Conservation (phyloP, 306 rosid species). For the Gleditsia sinensis region DNA sequence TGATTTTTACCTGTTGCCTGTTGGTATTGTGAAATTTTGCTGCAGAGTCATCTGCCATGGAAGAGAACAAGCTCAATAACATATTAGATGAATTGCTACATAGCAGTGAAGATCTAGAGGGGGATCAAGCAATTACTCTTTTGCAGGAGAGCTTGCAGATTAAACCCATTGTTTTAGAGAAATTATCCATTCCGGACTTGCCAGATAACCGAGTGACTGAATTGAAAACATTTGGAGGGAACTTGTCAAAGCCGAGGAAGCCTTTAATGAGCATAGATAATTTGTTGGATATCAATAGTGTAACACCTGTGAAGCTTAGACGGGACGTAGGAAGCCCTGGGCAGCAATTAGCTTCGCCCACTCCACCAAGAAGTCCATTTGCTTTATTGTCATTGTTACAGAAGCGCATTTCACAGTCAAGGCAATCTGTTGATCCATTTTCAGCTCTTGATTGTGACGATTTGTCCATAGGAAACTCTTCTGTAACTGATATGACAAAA, state of each 20-base stretch:
- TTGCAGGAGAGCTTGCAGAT: conserved; percentile 74
- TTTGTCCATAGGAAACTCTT: conserved; percentile 38
- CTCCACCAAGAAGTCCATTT: conserved; percentile 76
- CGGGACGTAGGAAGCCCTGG: conserved; percentile 37
- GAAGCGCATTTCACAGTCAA: conserved; percentile 53
- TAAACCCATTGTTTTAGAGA: conserved; percentile 60
- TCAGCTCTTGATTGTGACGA: conserved; percentile 53
- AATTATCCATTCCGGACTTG: conserved; percentile 62
- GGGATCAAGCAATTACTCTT: conserved; percentile 49
- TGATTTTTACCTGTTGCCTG: neutral
- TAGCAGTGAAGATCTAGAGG: conserved; percentile 64
- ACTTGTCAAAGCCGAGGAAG: conserved; percentile 50
- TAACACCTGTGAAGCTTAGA: conserved; percentile 38
- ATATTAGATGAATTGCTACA: conserved; percentile 63
- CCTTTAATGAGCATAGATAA: conserved; percentile 50
- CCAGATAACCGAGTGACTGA: conserved; percentile 46
- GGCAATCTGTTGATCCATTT: conserved; percentile 60
- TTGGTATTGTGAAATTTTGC: conserved; percentile 20
- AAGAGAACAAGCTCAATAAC: conserved; percentile 41
- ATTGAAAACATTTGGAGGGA: conserved; percentile 48
- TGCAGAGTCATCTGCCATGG: conserved; percentile 52
- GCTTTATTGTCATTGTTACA: conserved; percentile 49
- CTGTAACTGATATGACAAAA: conserved; percentile 14
- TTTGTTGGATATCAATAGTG: conserved; percentile 39
- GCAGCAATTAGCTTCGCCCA: conserved; percentile 58